phyloP scores from a whole-genome alignment of 768 basidiomycete genomes.

The Tulasnella sp. region DNA sequence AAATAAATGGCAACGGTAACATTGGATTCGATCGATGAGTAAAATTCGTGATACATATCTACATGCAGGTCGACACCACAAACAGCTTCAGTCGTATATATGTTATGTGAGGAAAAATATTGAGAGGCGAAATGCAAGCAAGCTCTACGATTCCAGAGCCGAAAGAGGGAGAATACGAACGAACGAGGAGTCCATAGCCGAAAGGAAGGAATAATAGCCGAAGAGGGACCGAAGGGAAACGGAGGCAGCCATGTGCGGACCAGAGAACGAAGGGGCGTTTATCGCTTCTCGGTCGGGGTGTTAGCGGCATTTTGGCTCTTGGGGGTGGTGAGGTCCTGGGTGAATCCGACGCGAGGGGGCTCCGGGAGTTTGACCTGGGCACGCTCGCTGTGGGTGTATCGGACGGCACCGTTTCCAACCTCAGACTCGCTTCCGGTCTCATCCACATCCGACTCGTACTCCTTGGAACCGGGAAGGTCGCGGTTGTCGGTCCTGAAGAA shows the following conservation, averaged over 20 bases:
- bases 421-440: not conserved
- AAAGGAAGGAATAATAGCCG: not conserved
- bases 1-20: not conserved
- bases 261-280: not conserved
- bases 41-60: not conserved
- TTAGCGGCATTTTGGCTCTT: not conserved
- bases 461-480: not conserved
- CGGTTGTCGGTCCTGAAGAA: not conserved
- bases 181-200: not conserved
- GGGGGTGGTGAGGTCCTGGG: not conserved
- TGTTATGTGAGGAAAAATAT: not conserved
- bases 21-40: not conserved
- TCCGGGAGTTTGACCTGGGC: conserved; percentile 1
- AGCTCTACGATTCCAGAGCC: not conserved
- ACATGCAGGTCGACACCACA: not conserved
- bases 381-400: conserved; percentile 1
- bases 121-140: not conserved
- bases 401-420: not conserved
- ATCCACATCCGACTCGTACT: conserved; percentile 1
- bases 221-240: not conserved
- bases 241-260: not conserved
- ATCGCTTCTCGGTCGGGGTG: not conserved
- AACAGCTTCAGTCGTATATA: not conserved
- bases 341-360: not conserved
- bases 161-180: not conserved